Conservation (phyloP, 1,284 basidiomycete species). For the Sporisorium reilianum region DNA sequence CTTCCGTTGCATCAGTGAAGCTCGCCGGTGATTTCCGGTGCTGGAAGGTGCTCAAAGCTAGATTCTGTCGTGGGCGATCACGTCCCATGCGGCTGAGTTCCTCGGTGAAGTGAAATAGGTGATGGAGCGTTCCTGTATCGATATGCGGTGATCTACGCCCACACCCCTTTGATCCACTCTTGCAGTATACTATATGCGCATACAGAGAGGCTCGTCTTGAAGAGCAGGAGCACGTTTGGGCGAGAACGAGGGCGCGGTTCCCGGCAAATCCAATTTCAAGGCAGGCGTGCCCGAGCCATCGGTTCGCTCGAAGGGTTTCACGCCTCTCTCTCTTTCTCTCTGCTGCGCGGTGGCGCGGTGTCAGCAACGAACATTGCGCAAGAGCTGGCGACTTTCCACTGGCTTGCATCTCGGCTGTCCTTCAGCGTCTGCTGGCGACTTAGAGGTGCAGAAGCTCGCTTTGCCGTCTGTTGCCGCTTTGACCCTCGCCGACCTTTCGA, state of each 20-base stretch:
- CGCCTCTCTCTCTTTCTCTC: neutral
- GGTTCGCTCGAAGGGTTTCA: neutral
- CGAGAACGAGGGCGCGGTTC: too few species aligned
- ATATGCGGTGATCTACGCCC: neutral
- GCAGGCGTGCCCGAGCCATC: neutral
- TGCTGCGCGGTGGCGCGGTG: neutral
- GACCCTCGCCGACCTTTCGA: neutral
- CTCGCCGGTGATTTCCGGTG: too few species aligned
- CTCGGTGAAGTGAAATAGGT: too few species aligned
- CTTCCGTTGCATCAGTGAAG: too few species aligned
- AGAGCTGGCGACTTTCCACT: neutral
- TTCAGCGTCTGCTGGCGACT: neutral
- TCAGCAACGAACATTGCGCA: neutral
- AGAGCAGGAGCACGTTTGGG: too few species aligned
- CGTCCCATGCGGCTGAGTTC: too few species aligned
- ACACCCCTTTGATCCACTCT: too few species aligned
- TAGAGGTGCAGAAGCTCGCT: neutral
- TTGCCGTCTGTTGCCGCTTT: neutral
- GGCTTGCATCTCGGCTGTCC: neutral
- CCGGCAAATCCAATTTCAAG: too few species aligned
- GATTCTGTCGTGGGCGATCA: too few species aligned
- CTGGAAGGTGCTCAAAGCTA: too few species aligned
- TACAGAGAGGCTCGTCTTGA: neutral
- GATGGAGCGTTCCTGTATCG: neutral
- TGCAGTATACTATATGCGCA: neutral